A percentile compares a stretch with the other conserved stretches of the same genome.
Evolutionary conservation across 2,329 filamentous ascomycete genomes (phyloP).

Genomic region (Neonectria ditissima): DNA sequence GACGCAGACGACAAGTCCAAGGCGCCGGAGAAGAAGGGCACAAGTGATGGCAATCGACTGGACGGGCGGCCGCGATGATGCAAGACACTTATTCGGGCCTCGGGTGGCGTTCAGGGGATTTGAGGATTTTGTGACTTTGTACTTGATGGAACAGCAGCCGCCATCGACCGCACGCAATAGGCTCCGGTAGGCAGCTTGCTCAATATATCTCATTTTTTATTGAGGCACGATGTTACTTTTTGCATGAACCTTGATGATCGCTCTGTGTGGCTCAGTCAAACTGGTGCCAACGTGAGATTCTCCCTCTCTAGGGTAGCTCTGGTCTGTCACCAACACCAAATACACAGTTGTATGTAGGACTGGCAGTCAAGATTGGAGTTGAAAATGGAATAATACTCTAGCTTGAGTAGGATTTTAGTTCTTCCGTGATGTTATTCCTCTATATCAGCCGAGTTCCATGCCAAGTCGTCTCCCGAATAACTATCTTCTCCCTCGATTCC

Average conservation of each 20-base stretch:
- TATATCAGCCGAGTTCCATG: no score
- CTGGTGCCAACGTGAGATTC: no score
- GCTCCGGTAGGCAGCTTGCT: constrained; percentile 8
- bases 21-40: constrained; percentile 59
- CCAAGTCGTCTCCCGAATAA: no score
- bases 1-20: constrained; percentile 62
- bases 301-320: neutral
- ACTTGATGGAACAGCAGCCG: constrained; percentile 2
- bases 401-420: no score
- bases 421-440: neutral
- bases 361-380: neutral
- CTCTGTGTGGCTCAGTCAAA: neutral
- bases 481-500: no score
- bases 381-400: neutral
- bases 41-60: constrained; percentile 57
- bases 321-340: neutral
- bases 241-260: no score
- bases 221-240: neutral
- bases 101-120: constrained; percentile 41
- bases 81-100: constrained; percentile 16
- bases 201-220: neutral
- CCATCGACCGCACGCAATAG: neutral
- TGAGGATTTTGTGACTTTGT: constrained; percentile 17
- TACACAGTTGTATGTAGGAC: no score
- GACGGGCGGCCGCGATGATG: constrained; percentile 55